phyloP scores from a whole-genome alignment of 2,329 filamentous ascomycete species.

The Paraconiothyrium sp. region DNA sequence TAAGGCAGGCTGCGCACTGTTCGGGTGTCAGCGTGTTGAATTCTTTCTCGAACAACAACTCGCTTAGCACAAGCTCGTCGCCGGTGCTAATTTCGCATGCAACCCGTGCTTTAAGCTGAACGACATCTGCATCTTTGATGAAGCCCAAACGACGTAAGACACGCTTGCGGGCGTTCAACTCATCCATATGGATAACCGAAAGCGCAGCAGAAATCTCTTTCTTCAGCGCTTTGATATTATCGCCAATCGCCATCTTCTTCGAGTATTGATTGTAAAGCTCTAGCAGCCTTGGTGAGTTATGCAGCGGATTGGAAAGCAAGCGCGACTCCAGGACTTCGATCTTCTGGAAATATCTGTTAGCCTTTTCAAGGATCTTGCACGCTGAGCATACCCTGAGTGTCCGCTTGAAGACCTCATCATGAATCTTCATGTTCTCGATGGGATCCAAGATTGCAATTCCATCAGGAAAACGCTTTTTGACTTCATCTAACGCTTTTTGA shows the following conservation, averaged over 20 bases:
- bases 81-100: slow-evolving; percentile 98
- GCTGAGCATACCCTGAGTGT: slow-evolving; percentile 68
- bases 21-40: slow-evolving; percentile 96
- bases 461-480: slow-evolving; percentile 88
- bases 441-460: slow-evolving; percentile 90
- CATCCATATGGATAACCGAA: slow-evolving; percentile 91
- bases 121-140: slow-evolving; percentile 94
- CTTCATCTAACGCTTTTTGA: slow-evolving; percentile 76
- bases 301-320: slow-evolving; percentile 86
- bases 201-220: slow-evolving; percentile 86
- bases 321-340: slow-evolving; percentile 96
- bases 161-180: slow-evolving; percentile 94
- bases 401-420: slow-evolving; percentile 91
- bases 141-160: slow-evolving; percentile 94
- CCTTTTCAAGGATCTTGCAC: not conserved
- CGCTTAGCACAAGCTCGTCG: slow-evolving; percentile 91
- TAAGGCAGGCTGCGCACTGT: slow-evolving; percentile 84
- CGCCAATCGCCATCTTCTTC: slow-evolving; percentile 76
- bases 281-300: slow-evolving; percentile 85
- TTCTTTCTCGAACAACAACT: slow-evolving; percentile 95
- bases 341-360: slow-evolving; percentile 66
- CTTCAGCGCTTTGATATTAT: slow-evolving; percentile 87
- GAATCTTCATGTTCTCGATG: slow-evolving; percentile 95
- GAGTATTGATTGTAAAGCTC: slow-evolving; percentile 89
- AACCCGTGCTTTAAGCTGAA: slow-evolving; percentile 95